Conservation (phyloP, 1,284 basidiomycete species). For the Pascua guehoae region DNA sequence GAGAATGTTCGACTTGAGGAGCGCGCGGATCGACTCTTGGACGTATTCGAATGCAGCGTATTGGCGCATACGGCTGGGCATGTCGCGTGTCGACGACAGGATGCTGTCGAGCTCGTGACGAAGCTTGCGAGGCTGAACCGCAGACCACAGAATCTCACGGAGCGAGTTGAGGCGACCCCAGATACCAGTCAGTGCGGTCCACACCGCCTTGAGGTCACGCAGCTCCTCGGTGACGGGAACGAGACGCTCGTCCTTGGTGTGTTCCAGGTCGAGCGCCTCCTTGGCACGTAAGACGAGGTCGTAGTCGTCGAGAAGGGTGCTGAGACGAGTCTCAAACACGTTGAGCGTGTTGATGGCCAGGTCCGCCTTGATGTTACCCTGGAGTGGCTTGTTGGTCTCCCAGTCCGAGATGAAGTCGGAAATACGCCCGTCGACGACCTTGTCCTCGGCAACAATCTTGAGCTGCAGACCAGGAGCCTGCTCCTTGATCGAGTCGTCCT, state of each 20-base stretch:
- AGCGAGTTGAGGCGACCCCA: constrained; percentile 92
- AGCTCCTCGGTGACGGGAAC: constrained; percentile 93
- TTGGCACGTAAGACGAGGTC: constrained; percentile 92
- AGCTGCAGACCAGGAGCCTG: constrained; percentile 88
- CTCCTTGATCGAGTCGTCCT: constrained; percentile 97
- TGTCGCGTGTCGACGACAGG: constrained; percentile 86
- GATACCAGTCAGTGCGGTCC: constrained; percentile 96
- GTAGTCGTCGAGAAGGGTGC: constrained; percentile 85
- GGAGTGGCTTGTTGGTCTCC: constrained; percentile 76
- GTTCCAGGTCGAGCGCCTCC: constrained; percentile 90
- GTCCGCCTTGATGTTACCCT: constrained; percentile 92
- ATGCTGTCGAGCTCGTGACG: constrained; percentile 89
- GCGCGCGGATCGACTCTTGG: constrained; percentile 78
- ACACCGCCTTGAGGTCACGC: constrained; percentile 93
- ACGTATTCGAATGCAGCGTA: constrained; percentile 99
- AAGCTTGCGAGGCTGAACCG: constrained; percentile 85
- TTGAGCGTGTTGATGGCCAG: constrained; percentile 93
- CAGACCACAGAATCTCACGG: constrained; percentile 83
- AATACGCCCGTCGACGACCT: constrained; percentile 91
- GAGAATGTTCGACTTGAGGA: constrained; percentile 85
- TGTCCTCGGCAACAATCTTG: constrained; percentile 99
- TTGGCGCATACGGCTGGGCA: constrained; percentile 98
- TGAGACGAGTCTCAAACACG: constrained; percentile 86
- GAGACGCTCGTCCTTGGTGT: constrained; percentile 82
- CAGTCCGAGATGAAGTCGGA: constrained; percentile 85